These are phyloP conservation scores for Potentilla sterilis DNA, from an alignment of 306 rosid genomes.

Conservation along the genomic window DNA sequence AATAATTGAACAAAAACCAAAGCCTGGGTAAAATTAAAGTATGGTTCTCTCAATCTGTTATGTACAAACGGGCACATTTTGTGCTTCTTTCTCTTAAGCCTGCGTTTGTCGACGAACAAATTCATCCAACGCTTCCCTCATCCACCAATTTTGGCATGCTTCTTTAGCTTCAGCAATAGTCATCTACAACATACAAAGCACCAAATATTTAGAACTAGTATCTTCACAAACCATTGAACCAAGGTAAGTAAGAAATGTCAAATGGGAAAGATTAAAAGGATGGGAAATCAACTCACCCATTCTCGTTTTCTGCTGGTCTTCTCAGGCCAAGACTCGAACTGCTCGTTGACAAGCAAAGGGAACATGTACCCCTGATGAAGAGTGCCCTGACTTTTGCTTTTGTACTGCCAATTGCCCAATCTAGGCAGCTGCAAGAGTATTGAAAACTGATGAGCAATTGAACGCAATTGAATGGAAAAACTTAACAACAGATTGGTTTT, in stretches of 20 bases:
- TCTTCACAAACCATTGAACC: not conserved
- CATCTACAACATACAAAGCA: slow-evolving; percentile 51
- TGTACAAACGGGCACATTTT: slow-evolving; percentile 27
- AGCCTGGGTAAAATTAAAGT: not conserved
- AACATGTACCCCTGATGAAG: slow-evolving; percentile 75
- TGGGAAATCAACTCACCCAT: slow-evolving; percentile 63
- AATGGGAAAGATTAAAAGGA: not conserved
- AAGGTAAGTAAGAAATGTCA: not conserved
- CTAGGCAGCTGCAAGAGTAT: slow-evolving; percentile 49
- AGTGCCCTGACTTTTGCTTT: slow-evolving; percentile 69
- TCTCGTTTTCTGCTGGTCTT: slow-evolving; percentile 51
- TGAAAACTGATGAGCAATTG: slow-evolving; percentile 25
- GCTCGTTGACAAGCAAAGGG: slow-evolving; percentile 62
- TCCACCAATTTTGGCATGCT: slow-evolving; percentile 81
- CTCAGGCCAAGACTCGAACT: slow-evolving; percentile 82
- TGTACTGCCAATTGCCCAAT: slow-evolving; percentile 72
- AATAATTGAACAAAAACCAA: not conserved
- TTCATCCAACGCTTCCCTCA: slow-evolving; percentile 75
- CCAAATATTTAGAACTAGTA: slow-evolving; percentile 31
- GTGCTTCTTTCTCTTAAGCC: slow-evolving; percentile 9
- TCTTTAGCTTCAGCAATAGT: slow-evolving; percentile 71
- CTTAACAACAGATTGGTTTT: not conserved
- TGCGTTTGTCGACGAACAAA: slow-evolving; percentile 49
- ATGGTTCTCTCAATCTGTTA: not conserved
- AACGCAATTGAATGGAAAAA: not conserved